Percentiles rank a stretch among this genome's conserved stretches.
Conservation (phyloP, 225 moss, liverwort and hornwort genomes). For the Marchantia polymorpha region DNA sequence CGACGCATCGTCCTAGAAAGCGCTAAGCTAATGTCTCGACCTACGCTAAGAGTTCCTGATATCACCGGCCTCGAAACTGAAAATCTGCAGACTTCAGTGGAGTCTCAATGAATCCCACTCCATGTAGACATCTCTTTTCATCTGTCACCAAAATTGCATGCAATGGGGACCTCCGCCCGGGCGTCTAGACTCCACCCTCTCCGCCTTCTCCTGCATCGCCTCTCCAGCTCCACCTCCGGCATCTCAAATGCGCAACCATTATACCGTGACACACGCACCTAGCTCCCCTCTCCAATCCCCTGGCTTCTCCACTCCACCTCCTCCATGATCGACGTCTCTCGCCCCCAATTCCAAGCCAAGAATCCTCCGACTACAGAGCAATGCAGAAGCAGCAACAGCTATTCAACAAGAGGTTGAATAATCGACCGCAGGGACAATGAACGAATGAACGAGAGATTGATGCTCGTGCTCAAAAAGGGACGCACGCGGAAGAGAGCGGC, state of each 20-base stretch:
- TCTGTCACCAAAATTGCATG: neutral
- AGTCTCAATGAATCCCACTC: neutral
- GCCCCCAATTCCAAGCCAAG: neutral
- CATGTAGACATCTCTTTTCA: neutral
- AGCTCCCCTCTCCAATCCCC: neutral
- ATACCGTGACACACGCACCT: neutral
- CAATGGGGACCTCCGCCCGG: neutral
- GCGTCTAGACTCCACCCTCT: neutral
- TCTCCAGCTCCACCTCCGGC: neutral
- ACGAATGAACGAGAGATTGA: no score
- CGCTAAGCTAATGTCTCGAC: neutral
- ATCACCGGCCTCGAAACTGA: neutral
- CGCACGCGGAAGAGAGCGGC: no score
- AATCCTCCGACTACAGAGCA: neutral
- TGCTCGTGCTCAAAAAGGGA: no score
- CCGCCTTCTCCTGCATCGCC: constrained; percentile 1
- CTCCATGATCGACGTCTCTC: neutral
- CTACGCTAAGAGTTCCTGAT: neutral
- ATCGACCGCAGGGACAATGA: no score
- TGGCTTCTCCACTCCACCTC: neutral
- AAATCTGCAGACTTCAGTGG: neutral
- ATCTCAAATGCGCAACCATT: neutral
- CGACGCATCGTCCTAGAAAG: constrained; percentile 41
- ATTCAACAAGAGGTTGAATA: no score
- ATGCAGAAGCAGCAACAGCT: neutral